phyloP scores from a whole-genome alignment of 75 land plant genomes.

The Selaginella moellendorffii region DNA sequence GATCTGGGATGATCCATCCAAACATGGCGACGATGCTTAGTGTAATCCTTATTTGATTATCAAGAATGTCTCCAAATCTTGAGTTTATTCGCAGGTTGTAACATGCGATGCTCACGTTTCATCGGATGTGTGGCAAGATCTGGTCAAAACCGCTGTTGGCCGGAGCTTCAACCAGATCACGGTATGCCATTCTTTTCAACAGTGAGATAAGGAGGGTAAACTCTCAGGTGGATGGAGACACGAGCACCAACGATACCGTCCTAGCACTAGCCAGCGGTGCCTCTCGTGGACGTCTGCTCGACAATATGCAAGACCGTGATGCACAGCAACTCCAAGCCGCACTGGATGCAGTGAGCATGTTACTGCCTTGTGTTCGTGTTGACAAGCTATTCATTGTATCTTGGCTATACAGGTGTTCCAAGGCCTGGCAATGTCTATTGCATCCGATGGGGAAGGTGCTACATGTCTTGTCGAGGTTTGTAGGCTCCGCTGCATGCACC shows the following conservation, averaged over 20 bases:
- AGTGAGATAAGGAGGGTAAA: too few relatives aligned
- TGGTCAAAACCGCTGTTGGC: conserved; percentile 63
- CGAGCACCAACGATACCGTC: conserved; percentile 88
- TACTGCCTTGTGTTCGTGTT: not conserved
- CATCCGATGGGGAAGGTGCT: conserved; percentile 99
- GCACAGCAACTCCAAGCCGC: conserved; percentile 72
- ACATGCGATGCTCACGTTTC: conserved; percentile 81
- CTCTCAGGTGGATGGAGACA: conserved; percentile 90
- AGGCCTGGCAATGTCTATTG: conserved; percentile 92
- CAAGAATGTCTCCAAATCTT: not conserved
- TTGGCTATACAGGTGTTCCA: conserved; percentile 95
- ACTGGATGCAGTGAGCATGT: conserved; percentile 77
- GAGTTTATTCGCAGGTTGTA: conserved; percentile 41
- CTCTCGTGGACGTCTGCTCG: conserved; percentile 41
- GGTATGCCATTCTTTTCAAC: conserved; percentile 29
- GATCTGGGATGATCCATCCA: conserved; percentile 98
- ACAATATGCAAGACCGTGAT: conserved; percentile 41
- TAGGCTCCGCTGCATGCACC: conserved; percentile 4
- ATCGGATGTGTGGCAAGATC: conserved; percentile 61
- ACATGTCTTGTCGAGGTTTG: conserved; percentile 87
- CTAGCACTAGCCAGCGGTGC: conserved; percentile 87
- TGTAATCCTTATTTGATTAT: conserved; percentile 26
- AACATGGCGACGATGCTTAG: conserved; percentile 99
- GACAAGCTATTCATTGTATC: not conserved
- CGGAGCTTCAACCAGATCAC: conserved; percentile 96